phyloP scores from a whole-genome alignment of 352 stramenopile genomes.

The Globisporangium carolinianum region DNA sequence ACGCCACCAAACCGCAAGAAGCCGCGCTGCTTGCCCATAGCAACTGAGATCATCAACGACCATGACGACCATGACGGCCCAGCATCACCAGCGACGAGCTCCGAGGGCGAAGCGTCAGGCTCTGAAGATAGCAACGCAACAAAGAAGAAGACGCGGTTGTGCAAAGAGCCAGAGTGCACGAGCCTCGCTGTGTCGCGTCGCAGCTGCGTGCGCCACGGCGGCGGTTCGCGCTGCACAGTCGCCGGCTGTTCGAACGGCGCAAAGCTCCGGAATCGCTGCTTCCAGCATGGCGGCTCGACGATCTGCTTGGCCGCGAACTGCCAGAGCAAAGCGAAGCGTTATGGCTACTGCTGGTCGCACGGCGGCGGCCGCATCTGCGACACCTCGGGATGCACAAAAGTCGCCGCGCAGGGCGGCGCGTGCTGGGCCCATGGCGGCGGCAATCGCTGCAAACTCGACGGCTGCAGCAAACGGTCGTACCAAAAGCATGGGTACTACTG shows the following conservation, averaged over 20 bases:
- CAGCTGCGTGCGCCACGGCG: slow-evolving; percentile 32
- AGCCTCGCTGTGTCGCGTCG: slow-evolving; percentile 30
- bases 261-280: slow-evolving; percentile 34
- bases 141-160: slow-evolving; percentile 35
- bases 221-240: slow-evolving; percentile 29
- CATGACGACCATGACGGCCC: slow-evolving; percentile 18
- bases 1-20: neutral
- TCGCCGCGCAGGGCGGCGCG: slow-evolving; percentile 22
- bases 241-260: slow-evolving; percentile 29
- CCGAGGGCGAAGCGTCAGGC: slow-evolving; percentile 8
- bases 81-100: slow-evolving; percentile 7
- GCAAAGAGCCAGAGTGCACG: slow-evolving; percentile 26
- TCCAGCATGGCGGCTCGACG: slow-evolving; percentile 34
- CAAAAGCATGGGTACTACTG: slow-evolving; percentile 45
- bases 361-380: slow-evolving; percentile 34
- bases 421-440: slow-evolving; percentile 42
- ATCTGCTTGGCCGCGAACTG: slow-evolving; percentile 25
- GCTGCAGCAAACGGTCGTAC: slow-evolving; percentile 40
- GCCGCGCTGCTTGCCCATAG: neutral
- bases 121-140: slow-evolving; percentile 13
- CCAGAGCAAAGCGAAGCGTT: slow-evolving; percentile 30
- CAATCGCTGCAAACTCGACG: slow-evolving; percentile 35
- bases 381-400: slow-evolving; percentile 27
- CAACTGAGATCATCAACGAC: neutral
- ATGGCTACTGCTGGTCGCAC: slow-evolving; percentile 37